phyloP scores from a whole-genome alignment of 495 filamentous ascomycete genomes.

The Annulohypoxylon stygium region DNA sequence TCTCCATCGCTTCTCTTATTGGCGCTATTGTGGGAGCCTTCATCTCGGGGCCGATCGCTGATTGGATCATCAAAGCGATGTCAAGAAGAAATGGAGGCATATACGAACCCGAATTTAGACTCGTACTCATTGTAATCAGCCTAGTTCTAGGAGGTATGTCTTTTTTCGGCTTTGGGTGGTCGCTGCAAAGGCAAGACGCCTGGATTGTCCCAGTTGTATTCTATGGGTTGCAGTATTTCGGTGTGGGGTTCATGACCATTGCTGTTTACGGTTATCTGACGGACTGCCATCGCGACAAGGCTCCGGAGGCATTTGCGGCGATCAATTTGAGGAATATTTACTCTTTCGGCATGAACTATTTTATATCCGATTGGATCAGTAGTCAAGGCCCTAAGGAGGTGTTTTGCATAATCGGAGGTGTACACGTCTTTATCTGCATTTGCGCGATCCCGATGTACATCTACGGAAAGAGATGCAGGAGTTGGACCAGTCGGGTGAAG shows the following conservation, averaged over 20 bases:
- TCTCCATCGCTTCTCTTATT: conserved; percentile 56
- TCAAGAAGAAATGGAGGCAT: conserved; percentile 58
- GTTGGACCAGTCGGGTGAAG: conserved; percentile 48
- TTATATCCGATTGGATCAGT: conserved; percentile 58
- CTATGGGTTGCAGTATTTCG: conserved; percentile 60
- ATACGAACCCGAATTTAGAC: conserved; percentile 63
- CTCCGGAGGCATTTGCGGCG: conserved; percentile 60
- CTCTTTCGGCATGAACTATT: conserved; percentile 60
- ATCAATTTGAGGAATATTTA: conserved; percentile 62
- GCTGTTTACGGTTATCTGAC: conserved; percentile 59
- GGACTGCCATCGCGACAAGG: conserved; percentile 60
- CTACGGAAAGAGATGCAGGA: conserved; percentile 56
- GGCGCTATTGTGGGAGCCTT: conserved; percentile 57
- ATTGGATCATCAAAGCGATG: conserved; percentile 55
- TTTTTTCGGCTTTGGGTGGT: conserved; percentile 59
- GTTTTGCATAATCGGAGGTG: conserved; percentile 58
- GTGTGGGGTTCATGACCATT: conserved; percentile 58
- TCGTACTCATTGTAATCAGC: conserved; percentile 57
- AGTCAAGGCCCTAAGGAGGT: conserved; percentile 54
- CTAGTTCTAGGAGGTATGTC: conserved; percentile 55
- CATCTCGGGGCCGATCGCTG: conserved; percentile 53
- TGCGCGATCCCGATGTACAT: conserved; percentile 61
- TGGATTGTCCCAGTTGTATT: conserved; percentile 58
- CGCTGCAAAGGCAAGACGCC: conserved; percentile 52
- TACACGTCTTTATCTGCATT: conserved; percentile 56